Evolutionary conservation across 2,329 filamentous ascomycete species (phyloP), one percentile per base, ranked within the genome.

Genomic region (Apiospora kogelbergensis): DNA sequence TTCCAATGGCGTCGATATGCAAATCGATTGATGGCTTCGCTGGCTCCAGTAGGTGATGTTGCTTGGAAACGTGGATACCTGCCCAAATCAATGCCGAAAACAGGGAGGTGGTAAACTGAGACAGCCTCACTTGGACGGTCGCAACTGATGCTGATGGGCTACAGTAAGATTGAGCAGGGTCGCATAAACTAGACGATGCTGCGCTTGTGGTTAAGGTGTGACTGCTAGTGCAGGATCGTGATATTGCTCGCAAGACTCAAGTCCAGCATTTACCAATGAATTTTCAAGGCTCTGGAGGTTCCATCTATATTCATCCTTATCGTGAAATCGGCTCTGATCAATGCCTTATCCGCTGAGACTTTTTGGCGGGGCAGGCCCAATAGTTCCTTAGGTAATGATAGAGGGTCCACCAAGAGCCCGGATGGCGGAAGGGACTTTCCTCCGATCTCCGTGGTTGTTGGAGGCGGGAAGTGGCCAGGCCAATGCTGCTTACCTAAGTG

Each of bases 1-100:
- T 66, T 66, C 65, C 65, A 66, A 66, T 66, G 65, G 40, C 65
- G 41, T 30, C 65, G 65, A 40, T 42, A 53, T 66, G 53, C 53
- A 11, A 60, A 60, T 60, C 53, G 53, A 37, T 60, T n/a, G 65
- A 37, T 30, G 63, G 65, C 42, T 66, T 66, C 40, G 65, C 65
- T 66, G 65, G 65, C 65, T 66, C 65, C 65, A 66, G 65, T 66
- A 37, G 65, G 42, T 11, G 65, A 48, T 42, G 7, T 60, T 37
- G 41, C 24, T 65, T 40, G 63, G 37, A 65, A 24, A 42, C 63
- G 63, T 65, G 63, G 63, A 44, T 42, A 65, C 63, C 63, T 26
- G 26, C 24, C 41, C 63, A 65, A 30, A 44, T 65, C 41, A 30
- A 42, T 30, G 37, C 53, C 26, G 22, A 53, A 65, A 44, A 44